phyloP scores from a whole-genome alignment of 1,284 basidiomycete genomes.

The Tremellales sp. region DNA sequence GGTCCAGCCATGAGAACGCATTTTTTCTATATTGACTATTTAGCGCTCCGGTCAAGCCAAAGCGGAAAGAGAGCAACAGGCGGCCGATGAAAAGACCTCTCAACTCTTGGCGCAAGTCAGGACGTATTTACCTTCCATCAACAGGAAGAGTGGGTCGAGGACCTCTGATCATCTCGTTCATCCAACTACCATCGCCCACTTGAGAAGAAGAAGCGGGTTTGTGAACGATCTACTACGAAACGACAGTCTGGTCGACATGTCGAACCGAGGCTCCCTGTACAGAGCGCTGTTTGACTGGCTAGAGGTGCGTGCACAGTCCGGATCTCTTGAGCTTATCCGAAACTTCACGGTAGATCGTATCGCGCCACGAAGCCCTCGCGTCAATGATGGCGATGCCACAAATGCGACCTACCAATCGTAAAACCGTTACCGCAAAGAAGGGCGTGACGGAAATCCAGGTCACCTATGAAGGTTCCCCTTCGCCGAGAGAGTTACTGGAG shows the following conservation, averaged over 20 bases:
- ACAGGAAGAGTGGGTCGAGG: slow-evolving; percentile 64
- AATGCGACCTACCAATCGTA: slow-evolving; percentile 57
- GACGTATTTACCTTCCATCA: slow-evolving; percentile 71
- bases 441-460: slow-evolving; percentile 45
- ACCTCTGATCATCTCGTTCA: slow-evolving; percentile 83
- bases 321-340: no score
- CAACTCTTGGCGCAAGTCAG: slow-evolving; percentile 65
- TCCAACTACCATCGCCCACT: slow-evolving; percentile 80
- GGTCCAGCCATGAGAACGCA: slow-evolving; percentile 10
- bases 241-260: slow-evolving; percentile 88
- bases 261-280: slow-evolving; percentile 77
- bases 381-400: slow-evolving; percentile 96
- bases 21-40: slow-evolving; percentile 7
- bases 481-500: slow-evolving; percentile 83
- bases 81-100: slow-evolving; percentile 67
- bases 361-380: slow-evolving; percentile 80
- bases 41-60: slow-evolving; percentile 73
- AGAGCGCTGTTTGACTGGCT: slow-evolving; percentile 85
- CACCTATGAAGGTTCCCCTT: slow-evolving; percentile 79
- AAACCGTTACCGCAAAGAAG: slow-evolving; percentile 9
- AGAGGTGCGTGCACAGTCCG: slow-evolving; percentile 57
- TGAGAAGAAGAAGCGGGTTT: slow-evolving; percentile 80
- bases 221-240: slow-evolving; percentile 79
- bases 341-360: slow-evolving; percentile 65
- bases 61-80: slow-evolving; percentile 64